Conservation (phyloP, 2,329 filamentous ascomycete species). For the Fusarium sacchari region DNA sequence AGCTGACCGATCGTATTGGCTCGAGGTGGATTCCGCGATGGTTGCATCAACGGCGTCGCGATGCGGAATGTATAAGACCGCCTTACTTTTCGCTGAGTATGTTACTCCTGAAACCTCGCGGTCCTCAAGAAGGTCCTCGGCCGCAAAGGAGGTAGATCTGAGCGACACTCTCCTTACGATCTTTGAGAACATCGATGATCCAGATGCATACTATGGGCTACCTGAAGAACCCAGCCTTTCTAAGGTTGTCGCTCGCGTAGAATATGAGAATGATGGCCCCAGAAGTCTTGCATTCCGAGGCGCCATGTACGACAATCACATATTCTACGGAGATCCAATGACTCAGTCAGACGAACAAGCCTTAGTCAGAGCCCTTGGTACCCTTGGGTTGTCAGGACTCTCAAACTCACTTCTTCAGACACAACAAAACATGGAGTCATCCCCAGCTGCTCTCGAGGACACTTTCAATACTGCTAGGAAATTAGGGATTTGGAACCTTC, state of each 20-base stretch:
- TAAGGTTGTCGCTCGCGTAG: conserved; percentile 82
- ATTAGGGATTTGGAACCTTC: conserved; percentile 92
- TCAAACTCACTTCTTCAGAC: conserved; percentile 81
- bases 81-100: conserved; percentile 84
- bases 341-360: conserved; percentile 71
- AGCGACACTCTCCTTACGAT: conserved; percentile 80
- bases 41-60: conserved; percentile 76
- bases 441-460: conserved; percentile 70
- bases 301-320: conserved; percentile 87
- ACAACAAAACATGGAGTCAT: conserved; percentile 69
- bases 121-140: conserved; percentile 74
- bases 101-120: conserved; percentile 66
- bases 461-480: conserved; percentile 83
- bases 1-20: conserved; percentile 82
- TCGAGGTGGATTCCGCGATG: conserved; percentile 80
- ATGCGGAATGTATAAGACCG: conserved; percentile 88
- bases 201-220: conserved; percentile 94
- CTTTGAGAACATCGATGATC: conserved; percentile 93
- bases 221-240: conserved; percentile 79
- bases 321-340: conserved; percentile 68
- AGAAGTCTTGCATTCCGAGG: conserved; percentile 92
- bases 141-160: conserved; percentile 63
- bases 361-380: conserved; percentile 80
- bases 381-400: conserved; percentile 84
- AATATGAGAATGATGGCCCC: conserved; percentile 87